phyloP scores from a whole-genome alignment of 1,139 yeast species.

The Geotrichum klebahnii region DNA sequence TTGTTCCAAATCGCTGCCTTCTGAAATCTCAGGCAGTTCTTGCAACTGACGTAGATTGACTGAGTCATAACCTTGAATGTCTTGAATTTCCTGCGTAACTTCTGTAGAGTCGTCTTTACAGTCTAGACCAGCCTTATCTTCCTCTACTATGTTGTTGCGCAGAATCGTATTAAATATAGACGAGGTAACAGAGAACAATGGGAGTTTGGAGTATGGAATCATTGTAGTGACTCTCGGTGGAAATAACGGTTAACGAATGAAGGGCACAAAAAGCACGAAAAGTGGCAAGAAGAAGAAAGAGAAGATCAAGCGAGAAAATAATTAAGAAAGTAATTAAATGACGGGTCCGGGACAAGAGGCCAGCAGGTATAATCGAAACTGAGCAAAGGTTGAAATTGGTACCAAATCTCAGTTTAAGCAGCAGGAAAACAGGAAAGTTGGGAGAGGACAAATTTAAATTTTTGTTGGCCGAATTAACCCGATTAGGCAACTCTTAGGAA shows the following conservation, averaged over 20 bases:
- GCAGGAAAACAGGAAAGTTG: too few relatives aligned
- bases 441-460: too few relatives aligned
- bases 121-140: neutral
- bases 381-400: too few relatives aligned
- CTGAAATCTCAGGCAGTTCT: neutral
- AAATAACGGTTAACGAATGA: neutral
- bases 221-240: neutral
- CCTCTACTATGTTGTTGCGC: neutral
- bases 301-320: neutral
- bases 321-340: neutral
- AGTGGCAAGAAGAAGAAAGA: neutral
- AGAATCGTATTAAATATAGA: constrained; percentile 8
- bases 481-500: too few relatives aligned
- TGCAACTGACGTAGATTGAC: neutral
- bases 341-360: neutral
- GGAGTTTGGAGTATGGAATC: constrained; percentile 4
- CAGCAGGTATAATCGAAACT: too few relatives aligned
- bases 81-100: neutral
- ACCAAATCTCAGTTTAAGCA: too few relatives aligned
- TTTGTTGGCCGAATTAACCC: too few relatives aligned
- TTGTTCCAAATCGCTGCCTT: constrained; percentile 7
- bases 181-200: constrained; percentile 1
- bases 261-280: neutral
- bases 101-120: neutral
- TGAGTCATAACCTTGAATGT: neutral